A percentile compares a stretch with the other conserved stretches of the same genome.
Conservation (phyloP, 2,329 filamentous ascomycete species). For the Dothidotthia symphoricarpi region DNA sequence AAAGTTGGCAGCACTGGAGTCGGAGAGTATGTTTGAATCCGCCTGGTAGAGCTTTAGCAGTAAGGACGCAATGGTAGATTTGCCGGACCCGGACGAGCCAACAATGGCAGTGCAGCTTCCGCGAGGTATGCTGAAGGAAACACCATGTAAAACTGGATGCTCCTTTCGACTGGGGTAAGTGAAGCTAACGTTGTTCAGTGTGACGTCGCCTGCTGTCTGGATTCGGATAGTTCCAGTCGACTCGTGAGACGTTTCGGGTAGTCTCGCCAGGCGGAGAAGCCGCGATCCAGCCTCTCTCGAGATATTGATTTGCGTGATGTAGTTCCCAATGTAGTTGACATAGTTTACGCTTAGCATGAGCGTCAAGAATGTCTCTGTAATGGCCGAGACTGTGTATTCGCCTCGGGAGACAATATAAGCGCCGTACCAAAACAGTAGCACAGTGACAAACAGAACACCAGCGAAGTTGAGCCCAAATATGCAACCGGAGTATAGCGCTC, state of each 20-base stretch:
- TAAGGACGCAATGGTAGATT: slow-evolving; percentile 77
- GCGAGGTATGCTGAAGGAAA: slow-evolving; percentile 64
- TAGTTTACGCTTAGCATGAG: slow-evolving; percentile 81
- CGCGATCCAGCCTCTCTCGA: slow-evolving; percentile 70
- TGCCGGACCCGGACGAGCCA: slow-evolving; percentile 83
- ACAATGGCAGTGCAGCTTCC: slow-evolving; percentile 75
- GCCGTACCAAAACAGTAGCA: slow-evolving; percentile 82
- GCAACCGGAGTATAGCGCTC: slow-evolving; percentile 65
- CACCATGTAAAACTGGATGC: slow-evolving; percentile 56
- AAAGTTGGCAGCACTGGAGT: slow-evolving; percentile 41
- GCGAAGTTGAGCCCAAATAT: slow-evolving; percentile 78
- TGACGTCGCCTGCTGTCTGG: slow-evolving; percentile 52
- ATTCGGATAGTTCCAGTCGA: slow-evolving; percentile 50
- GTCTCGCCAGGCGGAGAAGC: slow-evolving; percentile 66
- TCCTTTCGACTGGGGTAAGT: slow-evolving; percentile 63
- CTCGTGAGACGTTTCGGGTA: slow-evolving; percentile 62
- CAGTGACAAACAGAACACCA: slow-evolving; percentile 68
- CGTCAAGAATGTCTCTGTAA: slow-evolving; percentile 76
- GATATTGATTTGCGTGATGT: slow-evolving; percentile 77
- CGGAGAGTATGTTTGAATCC: not conserved
- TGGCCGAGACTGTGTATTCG: slow-evolving; percentile 53
- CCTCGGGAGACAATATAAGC: slow-evolving; percentile 59
- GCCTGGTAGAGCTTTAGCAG: slow-evolving; percentile 68
- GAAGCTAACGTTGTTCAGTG: slow-evolving; percentile 66
- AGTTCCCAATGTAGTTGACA: slow-evolving; percentile 65